phyloP scores from a whole-genome alignment of 2,329 filamentous ascomycete species.

The Pyrenophora graminea region DNA sequence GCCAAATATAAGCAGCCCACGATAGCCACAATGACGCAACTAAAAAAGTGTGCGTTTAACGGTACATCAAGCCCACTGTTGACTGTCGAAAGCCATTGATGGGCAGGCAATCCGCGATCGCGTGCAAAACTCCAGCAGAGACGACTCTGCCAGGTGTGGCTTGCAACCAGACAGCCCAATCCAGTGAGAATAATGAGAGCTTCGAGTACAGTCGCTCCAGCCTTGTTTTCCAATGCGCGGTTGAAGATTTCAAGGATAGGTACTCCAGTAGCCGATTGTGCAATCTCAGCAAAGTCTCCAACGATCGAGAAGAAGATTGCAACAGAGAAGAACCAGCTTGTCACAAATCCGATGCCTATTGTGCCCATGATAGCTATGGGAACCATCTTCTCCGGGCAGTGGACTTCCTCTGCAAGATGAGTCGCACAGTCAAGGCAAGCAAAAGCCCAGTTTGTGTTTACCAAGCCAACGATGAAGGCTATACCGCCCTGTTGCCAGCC shows the following conservation, averaged over 20 bases:
- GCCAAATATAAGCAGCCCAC: slow-evolving; percentile 54
- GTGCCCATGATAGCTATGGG: slow-evolving; percentile 57
- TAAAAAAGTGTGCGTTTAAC: slow-evolving; percentile 50
- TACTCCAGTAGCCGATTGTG: slow-evolving; percentile 49
- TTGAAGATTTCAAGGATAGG: slow-evolving; percentile 56
- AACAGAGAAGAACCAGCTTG: slow-evolving; percentile 54
- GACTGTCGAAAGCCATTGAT: slow-evolving; percentile 48
- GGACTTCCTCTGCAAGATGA: slow-evolving; percentile 58
- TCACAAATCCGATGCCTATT: slow-evolving; percentile 55
- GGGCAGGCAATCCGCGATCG: slow-evolving; percentile 55
- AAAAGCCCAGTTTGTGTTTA: slow-evolving; percentile 58
- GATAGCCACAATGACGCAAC: slow-evolving; percentile 51
- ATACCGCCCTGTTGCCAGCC: slow-evolving; percentile 54
- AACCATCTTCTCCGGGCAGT: slow-evolving; percentile 52
- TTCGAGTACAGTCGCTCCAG: slow-evolving; percentile 54
- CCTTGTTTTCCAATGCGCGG: slow-evolving; percentile 49
- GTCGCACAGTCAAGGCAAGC: slow-evolving; percentile 57
- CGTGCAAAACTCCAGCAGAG: slow-evolving; percentile 60
- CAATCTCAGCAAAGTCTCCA: slow-evolving; percentile 49
- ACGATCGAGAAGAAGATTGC: slow-evolving; percentile 58
- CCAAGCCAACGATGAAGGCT: slow-evolving; percentile 57
- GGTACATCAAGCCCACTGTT: slow-evolving; percentile 51
- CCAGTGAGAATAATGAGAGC: slow-evolving; percentile 54
- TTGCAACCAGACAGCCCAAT: slow-evolving; percentile 53
- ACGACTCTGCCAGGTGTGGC: slow-evolving; percentile 57